Percentiles rank a stretch among this genome's conserved stretches.
phyloP scores from a whole-genome alignment of 2,329 filamentous ascomycete species.

The Didymella segeticola region DNA sequence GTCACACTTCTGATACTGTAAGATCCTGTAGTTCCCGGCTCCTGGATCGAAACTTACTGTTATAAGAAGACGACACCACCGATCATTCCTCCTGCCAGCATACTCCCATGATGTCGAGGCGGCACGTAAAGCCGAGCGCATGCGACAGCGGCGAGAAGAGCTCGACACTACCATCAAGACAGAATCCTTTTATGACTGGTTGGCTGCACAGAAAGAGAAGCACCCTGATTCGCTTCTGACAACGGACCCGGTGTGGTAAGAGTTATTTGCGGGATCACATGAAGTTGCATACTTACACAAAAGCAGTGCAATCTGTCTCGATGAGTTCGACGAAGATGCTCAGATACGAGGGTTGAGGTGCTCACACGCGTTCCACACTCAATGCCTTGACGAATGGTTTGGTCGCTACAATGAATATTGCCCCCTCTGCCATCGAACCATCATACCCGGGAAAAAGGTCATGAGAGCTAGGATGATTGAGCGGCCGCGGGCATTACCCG shows the following conservation, averaged over 20 bases:
- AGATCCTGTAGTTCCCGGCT: conserved; percentile 1
- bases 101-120: conserved; percentile 19
- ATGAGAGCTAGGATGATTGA: conserved; percentile 15
- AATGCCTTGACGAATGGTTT: conserved; percentile 49
- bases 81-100: conserved; percentile 33
- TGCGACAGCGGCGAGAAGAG: conserved; percentile 38
- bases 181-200: conserved; percentile 45
- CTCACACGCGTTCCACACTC: conserved; percentile 47
- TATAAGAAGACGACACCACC: conserved; percentile 22
- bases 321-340: conserved; percentile 41
- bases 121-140: conserved; percentile 28
- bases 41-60: conserved; percentile 6
- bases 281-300: conserved; percentile 6
- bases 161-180: conserved; percentile 42
- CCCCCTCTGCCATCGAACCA: conserved; percentile 47
- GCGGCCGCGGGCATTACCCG: conserved; percentile 19
- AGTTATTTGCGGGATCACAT: background rate
- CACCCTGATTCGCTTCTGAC: conserved; percentile 23
- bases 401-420: conserved; percentile 47
- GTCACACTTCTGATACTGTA: conserved; percentile 41
- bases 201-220: conserved; percentile 31
- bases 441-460: conserved; percentile 36
- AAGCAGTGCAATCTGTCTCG: conserved; percentile 47
- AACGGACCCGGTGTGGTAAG: conserved; percentile 37
- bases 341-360: conserved; percentile 46